These are phyloP conservation scores for Pseudofabraea citricarpa DNA, from an alignment of 2,329 filamentous ascomycete species.

Conservation along the genomic window DNA sequence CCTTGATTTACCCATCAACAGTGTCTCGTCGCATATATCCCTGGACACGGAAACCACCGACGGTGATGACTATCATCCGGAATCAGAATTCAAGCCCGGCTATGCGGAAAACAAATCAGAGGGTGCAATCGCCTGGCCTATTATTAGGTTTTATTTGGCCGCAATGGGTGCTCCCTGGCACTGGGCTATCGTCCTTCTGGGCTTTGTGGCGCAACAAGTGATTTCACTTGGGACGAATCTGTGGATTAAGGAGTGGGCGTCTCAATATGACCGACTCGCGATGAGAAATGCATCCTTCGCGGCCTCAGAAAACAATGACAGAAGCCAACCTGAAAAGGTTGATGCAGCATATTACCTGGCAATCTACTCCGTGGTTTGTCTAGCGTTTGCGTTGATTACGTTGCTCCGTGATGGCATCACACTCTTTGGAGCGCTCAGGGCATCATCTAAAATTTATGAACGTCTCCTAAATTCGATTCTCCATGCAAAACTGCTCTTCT, in stretches of 20 bases:
- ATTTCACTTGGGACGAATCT: neutral
- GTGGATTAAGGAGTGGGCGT: constrained; percentile 3
- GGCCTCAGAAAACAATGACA: constrained; percentile 7
- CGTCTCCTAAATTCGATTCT: constrained; percentile 54
- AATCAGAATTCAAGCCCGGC: no score
- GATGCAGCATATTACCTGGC: constrained; percentile 55
- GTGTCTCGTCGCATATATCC: neutral
- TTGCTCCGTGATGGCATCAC: constrained; percentile 53
- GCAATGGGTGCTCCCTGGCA: neutral
- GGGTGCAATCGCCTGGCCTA: constrained; percentile 2
- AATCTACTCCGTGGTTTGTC: constrained; percentile 53
- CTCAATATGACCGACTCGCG: neutral
- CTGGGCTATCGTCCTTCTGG: neutral
- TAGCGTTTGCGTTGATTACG: constrained; percentile 55
- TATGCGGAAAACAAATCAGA: constrained; percentile 1
- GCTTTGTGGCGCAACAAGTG: constrained; percentile 2
- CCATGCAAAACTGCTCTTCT: constrained; percentile 63
- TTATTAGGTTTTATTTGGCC: neutral
- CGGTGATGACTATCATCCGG: no score
- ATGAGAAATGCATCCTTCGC: neutral
- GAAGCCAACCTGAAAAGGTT: constrained; percentile 32
- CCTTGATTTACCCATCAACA: neutral
- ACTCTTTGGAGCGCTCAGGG: constrained; percentile 59
- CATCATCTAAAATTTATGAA: constrained; percentile 55
- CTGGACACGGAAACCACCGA: neutral